Evolutionary conservation across 352 stramenopile genomes (phyloP), one percentile per base, ranked within the genome.

Genomic region (Phytophthora fragariae): DNA sequence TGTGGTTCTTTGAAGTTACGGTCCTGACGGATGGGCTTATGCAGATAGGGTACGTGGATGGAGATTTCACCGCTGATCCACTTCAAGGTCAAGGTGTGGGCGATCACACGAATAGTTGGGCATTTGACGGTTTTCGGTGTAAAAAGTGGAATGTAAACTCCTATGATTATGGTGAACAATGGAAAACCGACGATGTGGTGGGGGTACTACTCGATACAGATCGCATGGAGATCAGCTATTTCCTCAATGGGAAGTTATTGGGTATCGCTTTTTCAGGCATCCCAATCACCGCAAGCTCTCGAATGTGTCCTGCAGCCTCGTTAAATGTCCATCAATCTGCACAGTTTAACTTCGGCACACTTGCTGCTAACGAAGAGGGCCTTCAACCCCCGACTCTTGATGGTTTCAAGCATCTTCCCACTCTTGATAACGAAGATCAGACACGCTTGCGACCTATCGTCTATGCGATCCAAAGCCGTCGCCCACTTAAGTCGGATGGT

Each of bases 11-110:
- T 68, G 94, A 98, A 81, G 94, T 96, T 3, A 73, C 80, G 2
- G 70, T 99, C 1, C 75, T 97, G 27, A 98, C 84, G 0, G 94
- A 95, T 61, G 95, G 96, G 9, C 78, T 98, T 0, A 97, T 97
- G 74, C 95, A 99, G 70, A 97, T 99, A 70, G 97, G 97, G 2
- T 99, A 97, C 85, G 84, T 97, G 21, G 91, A 96, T n/a, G 65
- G 56, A 17, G 75, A 88, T 0, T 98, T 98, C 73, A 61, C 79
- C 8, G 78, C 88, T n/a, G 92, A 97, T 64, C 73, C 92, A 4
- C 62, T 93, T 7, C 82, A 94, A 75, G 93, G 92, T 4, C 92
- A 97, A 75, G 92, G 95, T 7, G 95, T 99, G 1, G 97, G 95
- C 5, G 93, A 99, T 52, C 89, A 98, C 69, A 61, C 60, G 1